phyloP scores from a whole-genome alignment of 352 stramenopile genomes.

The Phytophthora capsici region DNA sequence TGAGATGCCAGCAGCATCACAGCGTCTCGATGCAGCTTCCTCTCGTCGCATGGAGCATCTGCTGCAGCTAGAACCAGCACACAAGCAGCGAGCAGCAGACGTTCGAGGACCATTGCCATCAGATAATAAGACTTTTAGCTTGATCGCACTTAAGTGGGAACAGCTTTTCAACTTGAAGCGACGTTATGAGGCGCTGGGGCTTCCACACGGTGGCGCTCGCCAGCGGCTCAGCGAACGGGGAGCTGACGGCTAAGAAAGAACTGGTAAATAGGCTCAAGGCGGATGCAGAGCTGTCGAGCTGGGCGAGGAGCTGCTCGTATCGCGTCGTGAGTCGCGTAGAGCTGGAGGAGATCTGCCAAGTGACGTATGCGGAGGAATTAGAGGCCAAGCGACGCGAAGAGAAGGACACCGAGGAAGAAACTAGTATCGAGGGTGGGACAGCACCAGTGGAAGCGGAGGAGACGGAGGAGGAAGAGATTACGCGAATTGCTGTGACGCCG shows the following conservation, averaged over 20 bases:
- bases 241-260: slow-evolving; percentile 34
- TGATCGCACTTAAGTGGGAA: slow-evolving; percentile 1
- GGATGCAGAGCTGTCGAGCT: slow-evolving; percentile 36
- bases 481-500: slow-evolving; percentile 30
- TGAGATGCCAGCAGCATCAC: slow-evolving; percentile 45
- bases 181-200: slow-evolving; percentile 41
- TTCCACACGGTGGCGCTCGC: slow-evolving; percentile 60
- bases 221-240: slow-evolving; percentile 46
- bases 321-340: slow-evolving; percentile 50
- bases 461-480: background rate
- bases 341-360: slow-evolving; percentile 38
- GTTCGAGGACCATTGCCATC: slow-evolving; percentile 6
- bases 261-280: slow-evolving; percentile 34
- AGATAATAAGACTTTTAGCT: no score
- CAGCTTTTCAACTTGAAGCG: background rate
- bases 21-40: slow-evolving; percentile 53
- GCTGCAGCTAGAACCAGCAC: slow-evolving; percentile 9
- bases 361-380: slow-evolving; percentile 9
- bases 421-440: background rate
- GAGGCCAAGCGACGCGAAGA: slow-evolving; percentile 7
- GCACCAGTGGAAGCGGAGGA: background rate
- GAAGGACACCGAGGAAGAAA: background rate
- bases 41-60: slow-evolving; percentile 51
- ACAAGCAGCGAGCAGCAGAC: slow-evolving; percentile 8
- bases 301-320: slow-evolving; percentile 42